Conservation (phyloP, 345 rosid genomes). For the Melaleuca alternifolia region DNA sequence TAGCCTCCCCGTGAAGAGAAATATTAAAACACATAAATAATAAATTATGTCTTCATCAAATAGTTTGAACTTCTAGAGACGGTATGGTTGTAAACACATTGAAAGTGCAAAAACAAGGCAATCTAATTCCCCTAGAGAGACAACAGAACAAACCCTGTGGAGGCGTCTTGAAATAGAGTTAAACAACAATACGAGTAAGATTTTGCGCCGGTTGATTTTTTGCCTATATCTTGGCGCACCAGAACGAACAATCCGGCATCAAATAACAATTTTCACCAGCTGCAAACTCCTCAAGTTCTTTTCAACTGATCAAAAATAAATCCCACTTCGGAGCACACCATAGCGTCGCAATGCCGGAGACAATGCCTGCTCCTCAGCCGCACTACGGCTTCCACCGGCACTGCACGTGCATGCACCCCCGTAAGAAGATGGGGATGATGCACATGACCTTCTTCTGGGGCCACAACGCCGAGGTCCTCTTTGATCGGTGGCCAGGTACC, state of each 20-base stretch:
- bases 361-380: neutral
- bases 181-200: neutral
- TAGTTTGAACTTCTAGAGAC: no score
- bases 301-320: neutral
- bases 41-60: no score
- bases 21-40: no score
- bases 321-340: neutral
- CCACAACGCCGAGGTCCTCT: conserved; percentile 1
- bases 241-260: neutral
- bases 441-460: conserved; percentile 23
- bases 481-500: conserved; percentile 22
- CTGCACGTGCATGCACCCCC: neutral
- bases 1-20: no score
- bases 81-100: neutral
- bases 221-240: neutral
- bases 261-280: neutral
- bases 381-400: neutral
- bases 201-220: neutral
- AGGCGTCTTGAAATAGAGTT: neutral
- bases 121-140: neutral
- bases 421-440: conserved; percentile 2
- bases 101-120: neutral
- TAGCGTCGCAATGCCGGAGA: neutral
- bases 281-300: neutral
- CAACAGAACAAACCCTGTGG: neutral